Evolutionary conservation across 2,329 filamentous ascomycete species (phyloP).

Genomic region (Xylaria sp.): DNA sequence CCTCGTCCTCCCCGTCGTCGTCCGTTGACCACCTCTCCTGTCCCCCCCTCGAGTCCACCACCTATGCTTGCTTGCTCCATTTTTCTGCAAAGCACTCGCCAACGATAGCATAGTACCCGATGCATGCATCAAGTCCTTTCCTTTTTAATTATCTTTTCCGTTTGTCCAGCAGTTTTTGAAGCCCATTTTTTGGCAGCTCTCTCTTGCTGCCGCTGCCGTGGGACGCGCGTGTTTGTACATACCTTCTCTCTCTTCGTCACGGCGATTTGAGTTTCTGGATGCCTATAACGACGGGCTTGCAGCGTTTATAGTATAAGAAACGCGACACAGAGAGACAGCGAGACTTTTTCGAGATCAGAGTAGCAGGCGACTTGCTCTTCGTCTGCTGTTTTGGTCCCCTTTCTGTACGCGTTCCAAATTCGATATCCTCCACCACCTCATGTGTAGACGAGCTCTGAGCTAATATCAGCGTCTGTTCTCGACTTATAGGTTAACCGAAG

Average conservation of each 20-base stretch:
- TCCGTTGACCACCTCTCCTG: slow-evolving; percentile 20
- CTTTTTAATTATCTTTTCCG: slow-evolving; percentile 30
- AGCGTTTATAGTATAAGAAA: slow-evolving; percentile 16
- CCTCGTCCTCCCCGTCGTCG: slow-evolving; percentile 31
- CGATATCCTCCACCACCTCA: slow-evolving; percentile 5
- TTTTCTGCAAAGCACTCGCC: slow-evolving; percentile 17
- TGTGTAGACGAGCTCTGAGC: slow-evolving; percentile 13
- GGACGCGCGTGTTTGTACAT: slow-evolving; percentile 20
- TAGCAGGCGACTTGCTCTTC: slow-evolving; percentile 33
- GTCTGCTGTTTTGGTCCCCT: slow-evolving; percentile 36
- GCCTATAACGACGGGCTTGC: slow-evolving; percentile 1
- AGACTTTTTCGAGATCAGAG: slow-evolving; percentile 30
- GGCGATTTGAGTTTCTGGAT: slow-evolving; percentile 4
- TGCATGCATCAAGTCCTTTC: slow-evolving; percentile 35
- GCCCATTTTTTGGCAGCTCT: slow-evolving; percentile 15
- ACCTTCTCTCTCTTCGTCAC: not conserved
- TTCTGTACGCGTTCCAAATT: slow-evolving; percentile 25
- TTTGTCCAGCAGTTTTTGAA: slow-evolving; percentile 28
- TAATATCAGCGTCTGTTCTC: slow-evolving; percentile 21
- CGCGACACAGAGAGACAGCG: slow-evolving; percentile 16
- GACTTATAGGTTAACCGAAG: slow-evolving; percentile 50
- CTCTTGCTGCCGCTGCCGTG: slow-evolving; percentile 7
- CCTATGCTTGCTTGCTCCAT: slow-evolving; percentile 18
- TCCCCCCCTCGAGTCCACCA: not conserved
- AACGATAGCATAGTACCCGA: slow-evolving; percentile 28